A percentile compares a stretch with the other conserved stretches of the same genome.
These are phyloP conservation scores for Tuber microsphaerosporum DNA, from an alignment of 495 filamentous ascomycete genomes.

Conservation along the genomic window DNA sequence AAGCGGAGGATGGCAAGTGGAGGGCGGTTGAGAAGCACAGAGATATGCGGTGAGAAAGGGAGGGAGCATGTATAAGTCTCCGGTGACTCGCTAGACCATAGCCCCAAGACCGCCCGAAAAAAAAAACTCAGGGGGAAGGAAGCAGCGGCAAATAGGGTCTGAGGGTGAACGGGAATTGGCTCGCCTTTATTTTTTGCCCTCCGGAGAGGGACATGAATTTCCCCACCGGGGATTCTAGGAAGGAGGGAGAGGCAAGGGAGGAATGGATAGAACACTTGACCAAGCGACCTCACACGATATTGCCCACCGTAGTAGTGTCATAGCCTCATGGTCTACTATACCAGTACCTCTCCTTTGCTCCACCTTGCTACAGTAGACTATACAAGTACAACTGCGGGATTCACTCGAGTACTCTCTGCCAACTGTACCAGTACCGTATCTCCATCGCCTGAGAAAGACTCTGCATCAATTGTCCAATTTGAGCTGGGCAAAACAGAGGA, in stretches of 20 bases:
- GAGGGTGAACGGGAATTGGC: background rate
- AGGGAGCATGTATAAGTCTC: constrained; percentile 18
- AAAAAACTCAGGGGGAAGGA: background rate
- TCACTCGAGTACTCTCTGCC: background rate
- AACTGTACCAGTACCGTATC: background rate
- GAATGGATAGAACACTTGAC: background rate
- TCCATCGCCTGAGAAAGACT: background rate
- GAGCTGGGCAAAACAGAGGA: background rate
- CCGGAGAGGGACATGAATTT: background rate
- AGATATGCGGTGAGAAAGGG: constrained; percentile 1
- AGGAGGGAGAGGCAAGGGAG: background rate
- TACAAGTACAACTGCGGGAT: background rate
- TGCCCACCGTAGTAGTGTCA: background rate
- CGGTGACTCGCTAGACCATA: constrained; percentile 15
- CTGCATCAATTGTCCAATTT: background rate
- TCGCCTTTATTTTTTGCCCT: background rate
- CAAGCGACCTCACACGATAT: background rate
- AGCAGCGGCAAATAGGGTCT: background rate
- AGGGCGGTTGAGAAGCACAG: constrained; percentile 12
- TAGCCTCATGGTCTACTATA: background rate
- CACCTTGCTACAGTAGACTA: background rate
- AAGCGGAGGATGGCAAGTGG: constrained; percentile 12
- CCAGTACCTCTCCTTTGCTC: background rate
- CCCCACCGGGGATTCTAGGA: background rate
- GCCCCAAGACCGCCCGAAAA: constrained; percentile 3